Evolutionary conservation across 805 yeast genomes (phyloP).

Genomic region (Candida maltosa): DNA sequence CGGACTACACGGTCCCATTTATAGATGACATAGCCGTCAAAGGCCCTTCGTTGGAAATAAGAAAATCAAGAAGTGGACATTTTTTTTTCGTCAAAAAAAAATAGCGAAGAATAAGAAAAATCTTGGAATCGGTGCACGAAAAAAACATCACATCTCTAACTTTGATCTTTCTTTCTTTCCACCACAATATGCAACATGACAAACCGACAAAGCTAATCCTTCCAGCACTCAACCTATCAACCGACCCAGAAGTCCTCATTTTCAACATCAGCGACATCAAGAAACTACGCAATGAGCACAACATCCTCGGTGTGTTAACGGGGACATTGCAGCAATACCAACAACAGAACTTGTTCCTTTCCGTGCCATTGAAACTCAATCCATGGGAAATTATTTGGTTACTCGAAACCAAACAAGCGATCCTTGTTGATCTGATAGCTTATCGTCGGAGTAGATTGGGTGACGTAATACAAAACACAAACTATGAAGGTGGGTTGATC

Average conservation of each 20-base stretch:
- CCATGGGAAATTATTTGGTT: conserved; percentile 74
- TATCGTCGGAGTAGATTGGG: conserved; percentile 14
- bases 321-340: conserved; percentile 91
- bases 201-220: conserved; percentile 3
- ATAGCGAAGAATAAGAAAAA: too few relatives aligned
- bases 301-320: conserved; percentile 70
- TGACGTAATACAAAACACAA: neutral
- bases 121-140: too few relatives aligned
- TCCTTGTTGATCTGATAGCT: conserved; percentile 39
- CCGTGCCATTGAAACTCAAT: conserved; percentile 74
- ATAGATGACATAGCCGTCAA: too few relatives aligned
- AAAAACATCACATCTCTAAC: too few relatives aligned
- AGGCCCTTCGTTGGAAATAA: too few relatives aligned
- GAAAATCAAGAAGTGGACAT: too few relatives aligned
- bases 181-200: too few relatives aligned
- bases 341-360: conserved; percentile 86
- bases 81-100: too few relatives aligned
- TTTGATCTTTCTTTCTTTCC: too few relatives aligned
- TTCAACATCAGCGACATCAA: conserved; percentile 56
- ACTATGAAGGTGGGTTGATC: neutral
- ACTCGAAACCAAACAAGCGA: conserved; percentile 38
- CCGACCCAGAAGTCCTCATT: conserved; percentile 42
- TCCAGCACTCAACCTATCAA: conserved; percentile 7
- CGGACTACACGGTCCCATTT: too few relatives aligned
- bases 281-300: conserved; percentile 48